Percentiles rank a stretch among this genome's conserved stretches.
Conservation (phyloP, 331 rosid species). For the Cucumis variabilis region DNA sequence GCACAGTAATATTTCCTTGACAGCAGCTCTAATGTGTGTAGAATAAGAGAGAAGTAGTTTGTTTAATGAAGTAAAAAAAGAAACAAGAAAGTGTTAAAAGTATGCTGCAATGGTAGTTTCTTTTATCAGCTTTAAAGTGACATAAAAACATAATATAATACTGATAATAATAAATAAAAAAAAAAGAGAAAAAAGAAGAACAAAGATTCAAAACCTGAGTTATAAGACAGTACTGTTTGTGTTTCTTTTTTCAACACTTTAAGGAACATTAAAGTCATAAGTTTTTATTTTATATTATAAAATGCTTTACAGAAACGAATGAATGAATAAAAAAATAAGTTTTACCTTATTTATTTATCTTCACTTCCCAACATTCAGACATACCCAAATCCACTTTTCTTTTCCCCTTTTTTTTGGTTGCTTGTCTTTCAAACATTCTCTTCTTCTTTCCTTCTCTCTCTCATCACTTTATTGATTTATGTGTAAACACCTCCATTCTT, state of each 20-base stretch:
- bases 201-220: conserved; percentile 21
- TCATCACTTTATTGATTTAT: not conserved
- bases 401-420: not conserved
- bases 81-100: not conserved
- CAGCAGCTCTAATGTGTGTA: no score
- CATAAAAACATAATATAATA: not conserved
- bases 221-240: not conserved
- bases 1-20: no score
- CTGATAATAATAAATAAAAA: not conserved
- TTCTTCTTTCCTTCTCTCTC: not conserved
- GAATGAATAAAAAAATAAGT: no score
- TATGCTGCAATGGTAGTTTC: not conserved
- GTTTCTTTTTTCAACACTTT: conserved; percentile 14
- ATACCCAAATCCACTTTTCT: conserved; percentile 5
- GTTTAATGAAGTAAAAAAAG: not conserved
- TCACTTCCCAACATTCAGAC: conserved; percentile 9
- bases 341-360: not conserved
- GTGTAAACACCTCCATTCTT: not conserved
- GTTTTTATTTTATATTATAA: not conserved
- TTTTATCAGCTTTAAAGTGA: not conserved
- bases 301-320: no score
- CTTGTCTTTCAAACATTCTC: conserved; percentile 13
- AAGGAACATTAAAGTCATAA: conserved; percentile 13
- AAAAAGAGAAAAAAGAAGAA: not conserved
- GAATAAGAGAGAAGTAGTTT: not conserved